Evolutionary conservation across 2,329 filamentous ascomycete species (phyloP), one percentile per base, ranked within the genome.

Genomic region (Hypoxylon sp.): DNA sequence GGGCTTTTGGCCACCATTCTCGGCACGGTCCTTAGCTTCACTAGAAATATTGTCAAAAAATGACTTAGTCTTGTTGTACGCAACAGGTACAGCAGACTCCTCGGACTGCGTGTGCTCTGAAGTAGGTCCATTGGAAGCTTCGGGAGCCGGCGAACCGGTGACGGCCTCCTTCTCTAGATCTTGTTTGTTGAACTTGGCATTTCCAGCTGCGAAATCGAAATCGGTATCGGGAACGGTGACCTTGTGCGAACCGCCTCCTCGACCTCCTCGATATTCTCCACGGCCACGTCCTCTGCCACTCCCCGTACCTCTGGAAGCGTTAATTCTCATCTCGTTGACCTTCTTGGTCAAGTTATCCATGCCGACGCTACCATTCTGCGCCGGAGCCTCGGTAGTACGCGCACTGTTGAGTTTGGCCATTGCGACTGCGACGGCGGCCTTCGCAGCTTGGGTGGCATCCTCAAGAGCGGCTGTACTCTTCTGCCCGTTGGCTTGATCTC

Each of bases 11-110:
- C 86, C 87, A 46, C 84, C 85, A 42, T 90, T 90, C 68, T 95
- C 93, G 56, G 93, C 90, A 47, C 96, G 90, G 72, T 99, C 96
- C 80, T 92, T 97, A 69, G 93, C 88, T 79, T 99, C 96, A 72
- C 93, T 97, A 0, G 94, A 97, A 71, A 99, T 98, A 80, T 99
- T 98, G 82, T 99, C 96, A 78, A 99, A 99, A 85, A 99, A 99
- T 1, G 94, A 97, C 3, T 84, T 90, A 4, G 90, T 87, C 81
- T 94, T 97, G 84, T 98, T 95, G 83, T 99, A 99, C 0, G 89
- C 87, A 31, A 81, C 78, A 37, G 84, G 82, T 11, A 71, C 81
- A 2, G 75, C 75, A n/a, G 73, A 69, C 26, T 78, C 75, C 17
- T 80, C 76, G 1, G 64, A 24, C 17, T 81, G 79, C 13, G 74